phyloP scores from a whole-genome alignment of 768 basidiomycete species.

The Trichaptum fuscoviolaceum region DNA sequence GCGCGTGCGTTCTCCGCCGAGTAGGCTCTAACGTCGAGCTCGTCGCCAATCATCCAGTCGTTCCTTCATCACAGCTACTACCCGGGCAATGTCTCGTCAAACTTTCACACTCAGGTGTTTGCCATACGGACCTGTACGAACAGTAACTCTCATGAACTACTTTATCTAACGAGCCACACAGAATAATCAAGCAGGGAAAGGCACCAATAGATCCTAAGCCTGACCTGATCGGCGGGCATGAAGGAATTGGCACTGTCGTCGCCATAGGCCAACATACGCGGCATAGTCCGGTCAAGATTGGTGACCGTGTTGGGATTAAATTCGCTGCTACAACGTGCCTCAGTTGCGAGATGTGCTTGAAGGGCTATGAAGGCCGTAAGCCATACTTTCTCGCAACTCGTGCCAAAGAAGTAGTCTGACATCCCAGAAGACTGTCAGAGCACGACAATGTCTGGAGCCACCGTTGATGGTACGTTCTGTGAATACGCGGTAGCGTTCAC shows the following conservation, averaged over 20 bases:
- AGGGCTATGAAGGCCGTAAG: conserved; percentile 29
- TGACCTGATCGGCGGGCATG: conserved; percentile 34
- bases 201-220: neutral
- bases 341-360: conserved; percentile 35
- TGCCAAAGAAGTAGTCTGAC: neutral
- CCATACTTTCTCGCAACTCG: neutral
- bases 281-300: conserved; percentile 27
- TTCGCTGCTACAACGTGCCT: conserved; percentile 36
- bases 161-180: conserved; percentile 17
- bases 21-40: conserved; percentile 11
- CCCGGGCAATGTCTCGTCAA: conserved; percentile 33
- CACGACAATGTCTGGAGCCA: conserved; percentile 27
- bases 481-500: conserved; percentile 34
- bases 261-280: conserved; percentile 34
- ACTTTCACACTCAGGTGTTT: conserved; percentile 37
- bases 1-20: conserved; percentile 20
- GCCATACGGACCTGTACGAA: conserved; percentile 37
- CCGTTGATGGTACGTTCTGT: conserved; percentile 39
- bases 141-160: conserved; percentile 38
- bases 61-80: neutral
- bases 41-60: conserved; percentile 14
- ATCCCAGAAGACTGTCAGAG: conserved; percentile 21
- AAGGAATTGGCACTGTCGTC: conserved; percentile 41
- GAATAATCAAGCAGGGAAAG: neutral
- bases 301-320: conserved; percentile 40